Evolutionary conservation across 768 basidiomycete species (phyloP).

Genomic region (Phanerochaete carnosa): DNA sequence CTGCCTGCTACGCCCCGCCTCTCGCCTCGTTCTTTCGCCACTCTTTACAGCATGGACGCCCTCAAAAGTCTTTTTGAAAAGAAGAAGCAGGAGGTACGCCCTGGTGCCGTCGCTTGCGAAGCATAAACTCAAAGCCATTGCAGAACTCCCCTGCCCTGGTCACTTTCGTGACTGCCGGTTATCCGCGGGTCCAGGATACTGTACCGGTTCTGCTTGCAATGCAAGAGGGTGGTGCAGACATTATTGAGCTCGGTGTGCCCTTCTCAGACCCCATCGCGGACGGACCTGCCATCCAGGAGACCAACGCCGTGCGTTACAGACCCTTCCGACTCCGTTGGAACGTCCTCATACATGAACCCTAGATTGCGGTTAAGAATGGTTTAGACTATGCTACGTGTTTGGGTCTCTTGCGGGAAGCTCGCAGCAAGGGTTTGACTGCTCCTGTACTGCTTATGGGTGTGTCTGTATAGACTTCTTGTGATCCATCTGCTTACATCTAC

Average conservation of each 20-base stretch:
- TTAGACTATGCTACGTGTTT: constrained; percentile 78
- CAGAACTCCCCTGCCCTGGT: constrained; percentile 64
- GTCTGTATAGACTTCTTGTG: constrained; percentile 11
- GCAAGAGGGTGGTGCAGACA: constrained; percentile 89
- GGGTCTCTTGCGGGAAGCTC: constrained; percentile 71
- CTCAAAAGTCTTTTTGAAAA: constrained; percentile 65
- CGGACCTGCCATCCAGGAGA: constrained; percentile 88
- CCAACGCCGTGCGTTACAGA: constrained; percentile 75
- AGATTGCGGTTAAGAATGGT: constrained; percentile 84
- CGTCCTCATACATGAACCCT: neutral
- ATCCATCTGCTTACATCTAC: constrained; percentile 1
- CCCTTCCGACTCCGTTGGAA: neutral
- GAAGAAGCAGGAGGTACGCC: constrained; percentile 54
- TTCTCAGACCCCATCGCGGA: constrained; percentile 98
- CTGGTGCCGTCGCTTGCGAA: neutral
- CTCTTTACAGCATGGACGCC: constrained; percentile 53
- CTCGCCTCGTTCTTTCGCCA: constrained; percentile 3
- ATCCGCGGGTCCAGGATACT: constrained; percentile 74
- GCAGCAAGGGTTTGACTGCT: constrained; percentile 74
- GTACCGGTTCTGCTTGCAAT: constrained; percentile 88
- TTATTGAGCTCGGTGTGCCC: constrained; percentile 93
- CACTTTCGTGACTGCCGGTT: constrained; percentile 95
- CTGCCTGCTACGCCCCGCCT: constrained; percentile 4
- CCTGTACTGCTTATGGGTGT: constrained; percentile 95
- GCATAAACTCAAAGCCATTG: neutral